Percentiles rank a stretch among this genome's conserved stretches.
These are phyloP conservation scores for Lepidium africanum DNA, from an alignment of 345 rosid species.

Conservation along the genomic window DNA sequence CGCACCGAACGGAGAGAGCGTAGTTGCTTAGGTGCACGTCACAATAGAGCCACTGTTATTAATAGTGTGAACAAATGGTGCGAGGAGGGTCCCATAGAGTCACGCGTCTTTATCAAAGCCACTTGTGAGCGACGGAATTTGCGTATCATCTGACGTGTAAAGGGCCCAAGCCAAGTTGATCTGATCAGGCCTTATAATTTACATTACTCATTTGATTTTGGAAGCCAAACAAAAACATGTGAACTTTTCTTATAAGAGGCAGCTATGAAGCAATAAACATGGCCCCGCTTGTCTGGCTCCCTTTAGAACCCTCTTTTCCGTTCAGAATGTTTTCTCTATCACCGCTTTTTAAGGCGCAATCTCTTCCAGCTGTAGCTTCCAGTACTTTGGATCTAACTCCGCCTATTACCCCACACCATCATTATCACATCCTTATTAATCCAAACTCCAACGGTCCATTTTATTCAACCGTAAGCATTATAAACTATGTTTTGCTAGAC, in stretches of 20 bases:
- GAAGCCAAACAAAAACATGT: not conserved
- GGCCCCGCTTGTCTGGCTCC: not conserved
- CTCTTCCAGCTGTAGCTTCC: slow-evolving; percentile 30
- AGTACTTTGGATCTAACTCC: slow-evolving; percentile 31
- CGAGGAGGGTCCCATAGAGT: not conserved
- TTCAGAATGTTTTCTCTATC: not conserved
- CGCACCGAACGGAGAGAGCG: not conserved
- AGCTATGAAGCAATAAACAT: not conserved
- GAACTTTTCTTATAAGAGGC: not conserved
- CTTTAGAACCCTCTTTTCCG: not conserved
- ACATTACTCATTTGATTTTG: too few relatives aligned
- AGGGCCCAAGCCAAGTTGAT: slow-evolving; percentile 13
- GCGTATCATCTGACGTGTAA: not conserved
- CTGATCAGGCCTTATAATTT: too few relatives aligned
- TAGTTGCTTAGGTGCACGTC: too few relatives aligned
- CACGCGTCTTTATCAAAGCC: not conserved
- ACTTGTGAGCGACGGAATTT: not conserved
- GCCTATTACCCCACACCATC: slow-evolving; percentile 1
- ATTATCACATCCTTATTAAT: not conserved
- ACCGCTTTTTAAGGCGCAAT: not conserved
- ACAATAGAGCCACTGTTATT: too few relatives aligned
- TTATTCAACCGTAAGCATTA: not conserved
- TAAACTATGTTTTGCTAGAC: too few relatives aligned
- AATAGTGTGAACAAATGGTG: too few relatives aligned
- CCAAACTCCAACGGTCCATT: not conserved